A percentile compares a stretch with the other conserved stretches of the same genome.
These are phyloP conservation scores for Venturia pyrina DNA, from an alignment of 2,329 filamentous ascomycete genomes.

Conservation along the genomic window DNA sequence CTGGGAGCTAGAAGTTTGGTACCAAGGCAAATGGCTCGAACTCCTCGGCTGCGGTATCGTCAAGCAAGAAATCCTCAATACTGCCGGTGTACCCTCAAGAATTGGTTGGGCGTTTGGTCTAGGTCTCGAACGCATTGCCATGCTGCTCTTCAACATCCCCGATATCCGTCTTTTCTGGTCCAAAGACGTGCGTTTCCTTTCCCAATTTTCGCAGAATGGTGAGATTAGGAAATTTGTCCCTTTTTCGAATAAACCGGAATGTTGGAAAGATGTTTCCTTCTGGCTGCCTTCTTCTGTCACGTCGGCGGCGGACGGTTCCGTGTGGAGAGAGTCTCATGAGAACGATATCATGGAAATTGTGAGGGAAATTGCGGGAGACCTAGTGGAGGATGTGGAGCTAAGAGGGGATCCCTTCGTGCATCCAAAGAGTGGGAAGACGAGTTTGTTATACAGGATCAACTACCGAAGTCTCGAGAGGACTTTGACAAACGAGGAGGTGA, in stretches of 20 bases:
- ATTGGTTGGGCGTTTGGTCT: conserved; percentile 94
- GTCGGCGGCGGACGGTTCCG: conserved; percentile 29
- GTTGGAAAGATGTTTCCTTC: conserved; percentile 88
- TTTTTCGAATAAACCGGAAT: conserved; percentile 85
- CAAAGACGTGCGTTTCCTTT: conserved; percentile 70
- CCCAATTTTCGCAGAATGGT: conserved; percentile 54
- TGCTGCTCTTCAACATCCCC: conserved; percentile 92
- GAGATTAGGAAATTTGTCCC: conserved; percentile 57
- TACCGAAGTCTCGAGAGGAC: conserved; percentile 90
- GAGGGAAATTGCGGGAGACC: conserved; percentile 68
- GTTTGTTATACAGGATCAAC: conserved; percentile 85
- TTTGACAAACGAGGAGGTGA: conserved; percentile 72
- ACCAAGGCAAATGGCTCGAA: conserved; percentile 91
- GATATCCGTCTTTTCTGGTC: conserved; percentile 98
- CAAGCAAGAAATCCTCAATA: conserved; percentile 68
- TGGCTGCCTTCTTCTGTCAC: conserved; percentile 53
- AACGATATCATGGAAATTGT: conserved; percentile 98
- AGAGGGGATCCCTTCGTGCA: conserved; percentile 75
- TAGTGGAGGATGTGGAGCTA: conserved; percentile 77
- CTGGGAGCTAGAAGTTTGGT: conserved; percentile 94
- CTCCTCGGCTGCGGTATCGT: conserved; percentile 88
- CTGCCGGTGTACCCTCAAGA: conserved; percentile 63
- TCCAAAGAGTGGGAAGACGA: conserved; percentile 72
- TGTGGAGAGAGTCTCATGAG: conserved; percentile 57
- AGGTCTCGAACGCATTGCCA: conserved; percentile 88